Base-by-base conservation (phyloP, 805 yeast species). In the Cyberlindnera veronae region DNA sequence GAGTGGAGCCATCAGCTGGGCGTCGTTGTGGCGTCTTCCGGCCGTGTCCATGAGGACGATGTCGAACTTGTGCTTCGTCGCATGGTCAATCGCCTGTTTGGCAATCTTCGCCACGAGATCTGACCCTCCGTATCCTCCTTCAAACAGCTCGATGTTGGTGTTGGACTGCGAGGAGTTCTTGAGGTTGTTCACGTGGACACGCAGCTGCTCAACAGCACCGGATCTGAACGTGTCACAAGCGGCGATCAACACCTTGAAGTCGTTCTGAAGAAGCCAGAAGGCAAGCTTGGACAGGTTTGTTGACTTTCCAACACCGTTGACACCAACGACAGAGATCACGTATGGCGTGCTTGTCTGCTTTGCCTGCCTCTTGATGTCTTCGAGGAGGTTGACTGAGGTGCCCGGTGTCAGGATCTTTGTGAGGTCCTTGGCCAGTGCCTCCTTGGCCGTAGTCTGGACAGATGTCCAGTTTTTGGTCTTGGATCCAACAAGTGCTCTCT, bases 161-260 rank as follows among this genome's bases (percentile, higher is more conserved):
- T 73, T 61, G 34, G 72, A 74, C 23, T 72, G 75, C 23, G 87
- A 81, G 30, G 90, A 68, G 46, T 79, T 79, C 38, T 81, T 76
- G 47, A 91, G 68, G 55, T 93, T 86, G 46, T 81, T 81, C 3
- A 91, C 98, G 64, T 91, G 99, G 2, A 90, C 96, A 51, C 93
- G 79, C 45, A 91, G 70, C 65, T 91, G 99, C 61, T 91, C 98
- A n/a, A 91, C 97, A 1, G 99, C 99, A 38, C 99, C 99, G 1
- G 96, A 87, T 63, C 99, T 76, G 67, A 91, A 91, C 1, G 99
- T 93, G 66, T 91, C 99, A 66, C 98, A 91, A 0, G 99, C 99
- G 17, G 95, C 95, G 53, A 91, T 84, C 38, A 91, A 70, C 1
- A 91, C 95, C 50, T 76, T 79, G 60, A 86, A 72, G 57, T 91